phyloP scores from a whole-genome alignment of 495 filamentous ascomycete species.

The Penicillium lividum region DNA sequence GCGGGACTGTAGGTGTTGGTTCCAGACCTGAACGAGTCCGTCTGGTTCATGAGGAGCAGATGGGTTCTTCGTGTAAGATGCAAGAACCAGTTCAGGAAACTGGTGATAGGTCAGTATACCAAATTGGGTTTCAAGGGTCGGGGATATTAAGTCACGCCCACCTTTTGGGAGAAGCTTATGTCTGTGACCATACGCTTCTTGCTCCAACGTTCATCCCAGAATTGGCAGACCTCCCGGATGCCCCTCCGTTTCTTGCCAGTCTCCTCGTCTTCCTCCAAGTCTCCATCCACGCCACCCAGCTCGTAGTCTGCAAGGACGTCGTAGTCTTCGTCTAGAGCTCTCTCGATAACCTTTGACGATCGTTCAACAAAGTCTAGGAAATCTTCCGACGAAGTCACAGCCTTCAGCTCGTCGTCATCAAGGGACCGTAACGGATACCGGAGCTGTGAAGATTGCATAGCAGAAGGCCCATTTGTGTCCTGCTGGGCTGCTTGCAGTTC shows the following conservation, averaged over 20 bases:
- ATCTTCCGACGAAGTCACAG: constrained; percentile 87
- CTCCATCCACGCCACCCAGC: constrained; percentile 63
- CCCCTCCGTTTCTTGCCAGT: constrained; percentile 74
- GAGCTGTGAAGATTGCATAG: constrained; percentile 43
- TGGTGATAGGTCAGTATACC: constrained; percentile 32
- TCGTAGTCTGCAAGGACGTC: constrained; percentile 96
- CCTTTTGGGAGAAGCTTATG: constrained; percentile 90
- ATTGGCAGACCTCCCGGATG: constrained; percentile 85
- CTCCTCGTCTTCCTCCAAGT: constrained; percentile 84
- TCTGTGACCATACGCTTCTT: constrained; percentile 96
- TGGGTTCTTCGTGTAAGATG: constrained; percentile 95
- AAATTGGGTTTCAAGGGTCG: background rate
- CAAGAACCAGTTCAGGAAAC: constrained; percentile 89
- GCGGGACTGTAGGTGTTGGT: constrained; percentile 86
- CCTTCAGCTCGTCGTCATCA: constrained; percentile 82
- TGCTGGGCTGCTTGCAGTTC: constrained; percentile 73
- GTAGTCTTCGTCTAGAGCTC: constrained; percentile 89
- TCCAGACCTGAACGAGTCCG: constrained; percentile 96
- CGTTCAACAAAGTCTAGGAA: constrained; percentile 95
- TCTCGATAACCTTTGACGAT: constrained; percentile 95
- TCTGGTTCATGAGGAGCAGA: constrained; percentile 93
- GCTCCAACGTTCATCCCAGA: constrained; percentile 94
- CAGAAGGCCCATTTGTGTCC: constrained; percentile 51
- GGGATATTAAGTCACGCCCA: constrained; percentile 26
- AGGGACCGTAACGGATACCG: constrained; percentile 82